Conservation (phyloP, 306 rosid genomes). For the Elaeagnus macrophylla region DNA sequence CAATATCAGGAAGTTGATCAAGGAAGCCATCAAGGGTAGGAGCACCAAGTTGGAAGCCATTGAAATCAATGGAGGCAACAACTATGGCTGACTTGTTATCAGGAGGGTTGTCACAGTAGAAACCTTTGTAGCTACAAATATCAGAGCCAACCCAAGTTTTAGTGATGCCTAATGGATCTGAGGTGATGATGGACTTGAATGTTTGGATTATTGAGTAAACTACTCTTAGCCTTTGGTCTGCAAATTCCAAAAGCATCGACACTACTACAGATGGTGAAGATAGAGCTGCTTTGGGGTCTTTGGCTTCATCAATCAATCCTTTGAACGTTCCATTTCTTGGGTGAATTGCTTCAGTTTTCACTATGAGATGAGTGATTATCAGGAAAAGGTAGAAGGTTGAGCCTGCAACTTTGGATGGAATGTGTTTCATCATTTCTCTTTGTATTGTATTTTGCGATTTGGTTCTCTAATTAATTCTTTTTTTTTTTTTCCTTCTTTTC, state of each 20-base stretch:
- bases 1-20: constrained; percentile 69
- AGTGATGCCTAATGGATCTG: constrained; percentile 64
- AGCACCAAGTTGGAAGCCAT: constrained; percentile 62
- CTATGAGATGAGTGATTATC: constrained; percentile 13
- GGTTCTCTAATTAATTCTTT: background rate
- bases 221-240: constrained; percentile 53
- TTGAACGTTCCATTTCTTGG: constrained; percentile 4
- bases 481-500: background rate
- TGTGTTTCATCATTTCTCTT: constrained; percentile 25
- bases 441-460: constrained; percentile 2
- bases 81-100: constrained; percentile 59
- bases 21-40: constrained; percentile 71
- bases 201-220: constrained; percentile 72
- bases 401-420: constrained; percentile 12
- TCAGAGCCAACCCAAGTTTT: constrained; percentile 70
- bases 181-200: constrained; percentile 62
- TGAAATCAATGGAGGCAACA: constrained; percentile 70
- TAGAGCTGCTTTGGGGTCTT: constrained; percentile 3
- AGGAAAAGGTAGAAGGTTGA: constrained; percentile 26
- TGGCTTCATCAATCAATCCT: background rate
- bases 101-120: constrained; percentile 72
- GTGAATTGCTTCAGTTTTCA: constrained; percentile 18
- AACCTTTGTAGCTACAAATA: constrained; percentile 68
- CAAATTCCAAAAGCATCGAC: constrained; percentile 30
- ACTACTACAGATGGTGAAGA: constrained; percentile 17